Percentiles rank a stretch among this genome's conserved stretches.
phyloP scores from a whole-genome alignment of 2,329 filamentous ascomycete species.

The Pyricularia pennisetigena region DNA sequence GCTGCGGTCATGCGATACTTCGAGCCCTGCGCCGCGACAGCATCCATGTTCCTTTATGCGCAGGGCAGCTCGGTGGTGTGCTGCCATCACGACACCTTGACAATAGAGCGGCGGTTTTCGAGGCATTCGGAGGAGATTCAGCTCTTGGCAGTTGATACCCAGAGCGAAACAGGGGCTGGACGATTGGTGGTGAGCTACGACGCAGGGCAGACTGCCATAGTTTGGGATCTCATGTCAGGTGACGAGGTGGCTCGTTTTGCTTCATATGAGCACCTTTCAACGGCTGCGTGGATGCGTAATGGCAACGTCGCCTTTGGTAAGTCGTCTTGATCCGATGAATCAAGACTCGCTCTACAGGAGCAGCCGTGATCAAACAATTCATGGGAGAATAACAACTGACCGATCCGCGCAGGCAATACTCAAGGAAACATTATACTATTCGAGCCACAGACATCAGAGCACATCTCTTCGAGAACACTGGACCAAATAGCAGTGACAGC shows the following conservation, averaged over 20 bases:
- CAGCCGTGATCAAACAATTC: background rate
- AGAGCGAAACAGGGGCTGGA: conserved; percentile 77
- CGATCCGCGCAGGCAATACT: conserved; percentile 57
- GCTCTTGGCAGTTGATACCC: conserved; percentile 81
- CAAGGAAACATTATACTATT: conserved; percentile 93
- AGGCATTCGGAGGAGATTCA: conserved; percentile 75
- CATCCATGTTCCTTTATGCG: conserved; percentile 81
- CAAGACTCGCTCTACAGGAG: background rate
- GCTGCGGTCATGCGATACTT: conserved; percentile 48
- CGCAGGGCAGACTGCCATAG: conserved; percentile 79
- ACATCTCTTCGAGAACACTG: conserved; percentile 83
- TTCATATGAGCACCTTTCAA: conserved; percentile 77
- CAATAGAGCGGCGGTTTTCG: conserved; percentile 78
- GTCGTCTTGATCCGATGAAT: conserved; percentile 18
- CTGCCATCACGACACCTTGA: conserved; percentile 85
- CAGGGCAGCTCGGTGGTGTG: conserved; percentile 76
- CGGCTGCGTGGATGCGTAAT: conserved; percentile 92
- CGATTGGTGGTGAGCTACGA: conserved; percentile 90
- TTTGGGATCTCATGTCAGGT: conserved; percentile 92
- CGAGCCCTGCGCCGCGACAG: conserved; percentile 83
- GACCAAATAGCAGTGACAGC: conserved; percentile 91
- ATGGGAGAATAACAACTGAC: background rate
- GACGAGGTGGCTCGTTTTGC: conserved; percentile 86
- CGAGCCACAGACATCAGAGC: conserved; percentile 85
- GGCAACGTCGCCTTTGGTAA: conserved; percentile 94